Conservation (phyloP, 169 alveolate species). For the Plasmodium malariae region DNA sequence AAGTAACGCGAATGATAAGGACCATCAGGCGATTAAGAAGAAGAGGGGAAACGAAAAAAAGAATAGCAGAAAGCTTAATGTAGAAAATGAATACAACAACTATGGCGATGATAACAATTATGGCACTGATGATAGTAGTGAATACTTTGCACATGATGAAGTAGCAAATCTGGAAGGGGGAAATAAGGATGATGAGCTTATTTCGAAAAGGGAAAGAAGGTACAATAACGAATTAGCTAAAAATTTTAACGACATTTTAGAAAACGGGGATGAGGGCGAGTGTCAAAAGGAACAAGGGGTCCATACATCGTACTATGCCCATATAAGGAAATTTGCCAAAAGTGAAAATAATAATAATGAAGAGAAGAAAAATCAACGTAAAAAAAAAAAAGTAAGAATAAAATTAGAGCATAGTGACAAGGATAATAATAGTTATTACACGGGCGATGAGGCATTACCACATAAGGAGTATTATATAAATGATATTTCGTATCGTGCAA, state of each 20-base stretch:
- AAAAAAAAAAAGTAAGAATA: slow-evolving; percentile 42
- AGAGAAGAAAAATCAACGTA: too few species aligned
- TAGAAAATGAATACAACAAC: not conserved
- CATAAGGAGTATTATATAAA: too few species aligned
- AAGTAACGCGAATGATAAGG: not conserved
- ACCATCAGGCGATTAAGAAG: not conserved
- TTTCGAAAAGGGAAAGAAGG: not conserved
- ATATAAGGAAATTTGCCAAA: not conserved
- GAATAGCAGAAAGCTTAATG: not conserved
- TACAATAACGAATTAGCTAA: not conserved
- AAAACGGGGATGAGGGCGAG: too few species aligned
- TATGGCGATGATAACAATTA: not conserved
- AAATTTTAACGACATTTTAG: too few species aligned
- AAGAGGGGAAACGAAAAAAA: not conserved
- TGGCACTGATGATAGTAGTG: not conserved
- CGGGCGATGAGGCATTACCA: too few species aligned
- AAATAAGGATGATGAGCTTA: not conserved
- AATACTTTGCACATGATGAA: not conserved
- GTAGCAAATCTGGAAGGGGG: too few species aligned
- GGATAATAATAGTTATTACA: too few species aligned
- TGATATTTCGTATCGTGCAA: too few species aligned
- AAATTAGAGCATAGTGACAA: slow-evolving; percentile 11
- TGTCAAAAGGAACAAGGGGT: too few species aligned
- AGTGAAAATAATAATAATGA: not conserved
- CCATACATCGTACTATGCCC: not conserved